These are phyloP conservation scores for Skeletonema tropicum DNA, from an alignment of 108 stramenopile genomes.

Conservation along the genomic window DNA sequence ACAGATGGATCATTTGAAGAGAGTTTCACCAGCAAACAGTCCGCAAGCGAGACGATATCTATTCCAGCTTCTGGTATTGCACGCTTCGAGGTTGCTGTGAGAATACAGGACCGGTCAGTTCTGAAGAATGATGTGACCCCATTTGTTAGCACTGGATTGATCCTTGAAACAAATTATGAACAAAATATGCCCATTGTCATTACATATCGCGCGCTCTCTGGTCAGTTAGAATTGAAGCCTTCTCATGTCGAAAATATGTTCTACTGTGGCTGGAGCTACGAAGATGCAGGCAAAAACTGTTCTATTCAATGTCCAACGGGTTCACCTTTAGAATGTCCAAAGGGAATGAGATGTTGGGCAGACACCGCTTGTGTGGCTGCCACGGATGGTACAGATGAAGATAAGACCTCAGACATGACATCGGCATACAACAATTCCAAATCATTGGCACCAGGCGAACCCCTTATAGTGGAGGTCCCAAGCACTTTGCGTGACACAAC, in stretches of 20 bases:
- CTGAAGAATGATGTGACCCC: slow-evolving; percentile 67
- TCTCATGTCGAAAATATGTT: background rate
- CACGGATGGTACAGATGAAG: background rate
- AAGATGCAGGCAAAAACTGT: background rate
- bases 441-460: background rate
- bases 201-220: slow-evolving; percentile 65
- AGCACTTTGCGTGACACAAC: slow-evolving; percentile 18
- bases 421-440: background rate
- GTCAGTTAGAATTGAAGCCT: slow-evolving; percentile 56
- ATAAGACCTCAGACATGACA: background rate
- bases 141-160: slow-evolving; percentile 68
- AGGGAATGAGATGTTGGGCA: background rate
- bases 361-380: background rate
- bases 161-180: slow-evolving; percentile 71
- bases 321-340: slow-evolving; percentile 5
- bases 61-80: slow-evolving; percentile 76
- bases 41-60: slow-evolving; percentile 29
- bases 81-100: slow-evolving; percentile 62
- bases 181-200: slow-evolving; percentile 69
- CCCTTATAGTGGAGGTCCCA: slow-evolving; percentile 14
- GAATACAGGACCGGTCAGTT: slow-evolving; percentile 43
- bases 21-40: slow-evolving; percentile 28
- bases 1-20: slow-evolving; percentile 52
- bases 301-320: background rate
- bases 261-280: background rate